Base-by-base conservation (phyloP, 495 filamentous ascomycete genomes). In the Podospora conica region DNA sequence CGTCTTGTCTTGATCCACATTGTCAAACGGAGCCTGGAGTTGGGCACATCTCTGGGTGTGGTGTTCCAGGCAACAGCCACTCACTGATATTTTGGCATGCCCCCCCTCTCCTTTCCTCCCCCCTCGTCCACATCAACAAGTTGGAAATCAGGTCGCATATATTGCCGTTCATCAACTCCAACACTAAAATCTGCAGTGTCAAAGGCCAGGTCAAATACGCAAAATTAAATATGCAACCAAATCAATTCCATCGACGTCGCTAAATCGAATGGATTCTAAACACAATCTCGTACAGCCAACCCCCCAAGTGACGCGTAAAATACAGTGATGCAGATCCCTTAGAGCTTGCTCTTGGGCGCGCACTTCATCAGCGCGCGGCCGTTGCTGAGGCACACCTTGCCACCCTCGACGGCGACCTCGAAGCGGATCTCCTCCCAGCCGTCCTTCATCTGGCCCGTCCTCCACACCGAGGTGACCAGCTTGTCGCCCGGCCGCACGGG, bases 401-500 rank as follows among this genome's bases (percentile, higher is more conserved):
- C 91, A 9, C 85, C 85, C 53, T 89, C 86, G 22, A 90, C 81
- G 74, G 83, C 84, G 2, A 89, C 89, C 58, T 88, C 80, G 72
- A 96, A 96, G 40, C 90, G 82, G 28, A 96, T 78, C 75, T 96
- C 92, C 78, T 96, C 91, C 77, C 83, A 92, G 20, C 87, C 91
- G 69, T 87, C 86, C 74, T 86, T 81, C 64, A 78, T 75, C 71
- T 88, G 78, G 1, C 92, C 87, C 25, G 82, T 87, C 72, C 77
- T 77, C 88, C 87, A 90, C 58, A 85, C 86, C 71, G 87, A 81
- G n/a, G 80, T 80, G 10, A 89, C 80, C 33, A 90, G 74, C 80
- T 86, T 88, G 71, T 90, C 88, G 5, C 90, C 91, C 0, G 91
- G 90, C 70, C 85, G 86, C 9, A 96, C 93, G 3, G 93, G 91